A percentile compares a stretch with the other conserved stretches of the same genome.
phyloP scores from a whole-genome alignment of 306 rosid species.

The Sphenostylis stenocarpa region DNA sequence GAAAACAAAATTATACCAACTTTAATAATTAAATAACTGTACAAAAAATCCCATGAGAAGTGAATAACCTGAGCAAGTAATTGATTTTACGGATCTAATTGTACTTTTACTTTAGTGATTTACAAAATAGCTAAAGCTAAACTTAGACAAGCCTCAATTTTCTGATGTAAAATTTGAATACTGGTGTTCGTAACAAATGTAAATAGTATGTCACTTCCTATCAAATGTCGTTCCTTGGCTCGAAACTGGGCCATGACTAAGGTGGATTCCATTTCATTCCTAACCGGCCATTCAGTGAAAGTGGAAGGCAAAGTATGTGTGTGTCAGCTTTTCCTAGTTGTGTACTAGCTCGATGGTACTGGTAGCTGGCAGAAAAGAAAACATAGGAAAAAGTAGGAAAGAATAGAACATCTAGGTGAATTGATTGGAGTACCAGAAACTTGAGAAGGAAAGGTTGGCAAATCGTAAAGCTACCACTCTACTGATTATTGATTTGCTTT shows the following conservation, averaged over 20 bases:
- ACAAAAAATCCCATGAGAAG: not conserved
- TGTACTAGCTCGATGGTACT: not conserved
- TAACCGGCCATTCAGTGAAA: not conserved
- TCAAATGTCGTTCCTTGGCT: not conserved
- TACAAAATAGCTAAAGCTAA: not conserved
- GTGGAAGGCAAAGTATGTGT: slow-evolving; percentile 27
- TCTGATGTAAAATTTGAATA: not conserved
- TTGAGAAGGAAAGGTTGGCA: slow-evolving; percentile 45
- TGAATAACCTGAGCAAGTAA: not conserved
- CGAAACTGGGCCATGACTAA: not conserved
- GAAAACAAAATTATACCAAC: not conserved
- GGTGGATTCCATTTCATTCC: slow-evolving; percentile 21
- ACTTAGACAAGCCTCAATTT: not conserved
- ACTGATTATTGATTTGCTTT: slow-evolving; percentile 34
- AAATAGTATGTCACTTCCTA: not conserved
- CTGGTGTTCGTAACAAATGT: not conserved
- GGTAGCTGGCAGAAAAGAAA: slow-evolving; percentile 39
- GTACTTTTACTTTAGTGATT: not conserved
- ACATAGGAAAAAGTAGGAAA: slow-evolving; percentile 11
- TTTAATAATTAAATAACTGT: not conserved
- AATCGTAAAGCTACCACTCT: slow-evolving; percentile 61
- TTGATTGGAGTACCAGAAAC: slow-evolving; percentile 27
- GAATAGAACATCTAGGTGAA: slow-evolving; percentile 27
- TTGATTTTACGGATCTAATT: not conserved
- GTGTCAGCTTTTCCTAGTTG: slow-evolving; percentile 37